A percentile compares a stretch with the other conserved stretches of the same genome.
phyloP scores from a whole-genome alignment of 1,284 basidiomycete species.

The Marasmius oreades region DNA sequence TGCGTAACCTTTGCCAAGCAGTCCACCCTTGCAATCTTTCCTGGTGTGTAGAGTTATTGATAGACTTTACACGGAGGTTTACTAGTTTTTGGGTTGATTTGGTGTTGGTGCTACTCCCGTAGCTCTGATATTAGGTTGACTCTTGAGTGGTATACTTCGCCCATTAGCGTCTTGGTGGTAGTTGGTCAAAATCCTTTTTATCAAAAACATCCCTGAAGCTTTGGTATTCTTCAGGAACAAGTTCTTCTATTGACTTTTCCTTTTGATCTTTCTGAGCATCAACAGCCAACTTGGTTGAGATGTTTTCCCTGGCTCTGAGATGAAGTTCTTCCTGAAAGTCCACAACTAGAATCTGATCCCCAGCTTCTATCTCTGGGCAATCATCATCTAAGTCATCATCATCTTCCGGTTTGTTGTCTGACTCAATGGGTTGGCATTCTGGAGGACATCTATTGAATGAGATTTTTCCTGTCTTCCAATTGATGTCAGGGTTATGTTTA shows the following conservation, averaged over 20 bases:
- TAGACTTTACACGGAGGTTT: no score
- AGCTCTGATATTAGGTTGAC: no score
- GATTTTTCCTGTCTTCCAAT: conserved; percentile 22
- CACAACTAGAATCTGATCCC: not conserved
- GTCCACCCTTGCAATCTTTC: no score
- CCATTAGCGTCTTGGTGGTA: not conserved
- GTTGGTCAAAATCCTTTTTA: not conserved
- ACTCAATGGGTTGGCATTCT: not conserved
- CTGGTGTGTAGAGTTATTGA: no score
- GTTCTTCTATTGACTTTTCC: not conserved
- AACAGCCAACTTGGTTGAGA: not conserved
- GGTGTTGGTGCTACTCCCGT: no score
- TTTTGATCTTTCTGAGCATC: not conserved
- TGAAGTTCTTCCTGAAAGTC: not conserved
- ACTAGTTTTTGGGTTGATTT: no score
- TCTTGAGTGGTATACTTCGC: no score
- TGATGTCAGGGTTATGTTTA: conserved; percentile 25
- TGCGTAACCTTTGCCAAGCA: no score
- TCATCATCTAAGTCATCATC: not conserved
- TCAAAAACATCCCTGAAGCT: not conserved
- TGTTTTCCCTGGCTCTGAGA: not conserved
- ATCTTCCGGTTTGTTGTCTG: not conserved
- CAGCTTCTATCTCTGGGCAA: not conserved
- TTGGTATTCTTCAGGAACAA: not conserved
- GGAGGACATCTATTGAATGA: conserved; percentile 21